Percentiles rank a stretch among this genome's conserved stretches.
Conservation (phyloP, 164 flowering plant species). For the Vitis labrusca region DNA sequence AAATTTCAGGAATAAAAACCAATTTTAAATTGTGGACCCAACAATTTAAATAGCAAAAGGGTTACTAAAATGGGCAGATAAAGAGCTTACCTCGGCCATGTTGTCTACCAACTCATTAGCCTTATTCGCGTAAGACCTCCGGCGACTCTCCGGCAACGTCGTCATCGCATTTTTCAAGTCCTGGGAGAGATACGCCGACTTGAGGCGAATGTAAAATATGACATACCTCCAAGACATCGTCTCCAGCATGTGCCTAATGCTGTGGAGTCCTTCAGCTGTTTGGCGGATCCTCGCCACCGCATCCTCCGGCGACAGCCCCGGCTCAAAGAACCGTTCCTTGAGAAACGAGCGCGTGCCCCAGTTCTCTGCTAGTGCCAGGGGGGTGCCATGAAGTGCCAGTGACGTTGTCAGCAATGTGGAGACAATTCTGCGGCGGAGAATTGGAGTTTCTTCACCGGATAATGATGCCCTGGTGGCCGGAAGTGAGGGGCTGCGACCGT, state of each 20-base stretch:
- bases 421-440: slow-evolving; percentile 4
- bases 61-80: neutral
- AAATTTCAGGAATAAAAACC: too few relatives aligned
- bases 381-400: slow-evolving; percentile 25
- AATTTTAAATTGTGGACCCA: neutral
- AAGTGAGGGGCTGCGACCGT: neutral
- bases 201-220: slow-evolving; percentile 67
- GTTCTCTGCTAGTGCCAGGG: slow-evolving; percentile 49
- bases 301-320: slow-evolving; percentile 82
- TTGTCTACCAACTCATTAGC: slow-evolving; percentile 83
- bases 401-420: slow-evolving; percentile 30
- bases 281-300: slow-evolving; percentile 75
- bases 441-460: slow-evolving; percentile 25
- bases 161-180: slow-evolving; percentile 68
- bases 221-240: slow-evolving; percentile 86
- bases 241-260: slow-evolving; percentile 79
- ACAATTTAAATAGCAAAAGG: neutral
- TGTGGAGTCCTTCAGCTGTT: slow-evolving; percentile 77
- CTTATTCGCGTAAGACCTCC: slow-evolving; percentile 40
- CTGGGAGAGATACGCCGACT: slow-evolving; percentile 62
- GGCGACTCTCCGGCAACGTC: slow-evolving; percentile 51
- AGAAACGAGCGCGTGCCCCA: slow-evolving; percentile 85
- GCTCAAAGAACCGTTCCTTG: slow-evolving; percentile 59
- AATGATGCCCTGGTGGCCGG: slow-evolving; percentile 21
- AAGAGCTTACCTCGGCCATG: slow-evolving; percentile 66